These are phyloP conservation scores for Aureobasidium sp. DNA, from an alignment of 2,329 filamentous ascomycete genomes.

Conservation along the genomic window DNA sequence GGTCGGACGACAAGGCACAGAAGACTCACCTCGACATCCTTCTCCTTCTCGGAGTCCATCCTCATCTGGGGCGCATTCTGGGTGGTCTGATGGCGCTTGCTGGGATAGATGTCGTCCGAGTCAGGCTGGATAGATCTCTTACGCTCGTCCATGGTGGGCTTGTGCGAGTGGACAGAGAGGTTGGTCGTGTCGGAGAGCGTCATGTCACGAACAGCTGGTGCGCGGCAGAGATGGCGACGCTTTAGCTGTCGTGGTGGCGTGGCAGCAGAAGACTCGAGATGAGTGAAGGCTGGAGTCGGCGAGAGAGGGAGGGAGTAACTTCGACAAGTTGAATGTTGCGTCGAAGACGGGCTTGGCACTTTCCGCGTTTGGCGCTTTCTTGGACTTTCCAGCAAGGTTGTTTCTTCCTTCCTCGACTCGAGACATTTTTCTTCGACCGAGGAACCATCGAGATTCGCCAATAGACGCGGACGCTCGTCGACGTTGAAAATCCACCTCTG, in stretches of 20 bases:
- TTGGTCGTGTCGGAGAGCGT: slow-evolving; percentile 70
- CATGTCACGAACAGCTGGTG: slow-evolving; percentile 48
- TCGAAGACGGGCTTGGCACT: not conserved
- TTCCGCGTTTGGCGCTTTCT: not conserved
- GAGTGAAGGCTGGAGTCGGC: not conserved
- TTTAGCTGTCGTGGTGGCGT: slow-evolving; percentile 5
- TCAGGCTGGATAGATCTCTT: slow-evolving; percentile 84
- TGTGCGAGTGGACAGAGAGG: slow-evolving; percentile 71
- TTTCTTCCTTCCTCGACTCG: not conserved
- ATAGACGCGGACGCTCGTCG: not conserved
- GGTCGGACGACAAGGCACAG: slow-evolving; percentile 3
- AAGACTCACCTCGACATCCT: slow-evolving; percentile 63
- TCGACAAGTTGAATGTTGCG: not conserved
- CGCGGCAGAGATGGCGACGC: not conserved
- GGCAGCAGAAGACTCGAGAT: not conserved
- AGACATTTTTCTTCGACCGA: not conserved
- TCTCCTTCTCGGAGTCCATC: slow-evolving; percentile 58
- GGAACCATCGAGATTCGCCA: not conserved
- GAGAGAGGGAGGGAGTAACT: not conserved
- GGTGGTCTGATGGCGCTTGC: slow-evolving; percentile 73
- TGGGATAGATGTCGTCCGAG: slow-evolving; percentile 74
- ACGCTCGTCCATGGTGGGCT: slow-evolving; percentile 98
- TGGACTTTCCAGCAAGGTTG: not conserved
- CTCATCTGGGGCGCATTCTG: slow-evolving; percentile 69
- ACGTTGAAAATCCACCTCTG: not conserved